Evolutionary conservation across 1,284 basidiomycete genomes (phyloP).

Genomic region (Cerioporus squamosus): DNA sequence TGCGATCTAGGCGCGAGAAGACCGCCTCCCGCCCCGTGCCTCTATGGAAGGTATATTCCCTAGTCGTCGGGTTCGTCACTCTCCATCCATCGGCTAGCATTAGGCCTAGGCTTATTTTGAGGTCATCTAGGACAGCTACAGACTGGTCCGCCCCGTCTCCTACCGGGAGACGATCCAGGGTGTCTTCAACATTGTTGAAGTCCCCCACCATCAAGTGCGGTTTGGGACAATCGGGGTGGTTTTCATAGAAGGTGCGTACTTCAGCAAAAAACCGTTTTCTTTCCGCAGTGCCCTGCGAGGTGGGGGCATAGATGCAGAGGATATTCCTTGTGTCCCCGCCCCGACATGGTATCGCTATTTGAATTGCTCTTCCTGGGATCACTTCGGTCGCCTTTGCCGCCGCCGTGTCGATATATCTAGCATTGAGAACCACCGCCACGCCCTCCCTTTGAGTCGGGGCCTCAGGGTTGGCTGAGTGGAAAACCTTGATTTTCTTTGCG

Average conservation of each 20-base stretch:
- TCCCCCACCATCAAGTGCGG: conserved; percentile 44
- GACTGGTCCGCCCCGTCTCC: conserved; percentile 16
- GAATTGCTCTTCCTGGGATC: not conserved
- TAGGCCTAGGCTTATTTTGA: conserved; percentile 7
- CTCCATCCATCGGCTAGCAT: conserved; percentile 42
- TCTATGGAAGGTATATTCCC: conserved; percentile 32
- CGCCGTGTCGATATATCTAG: not conserved
- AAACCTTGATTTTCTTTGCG: not conserved
- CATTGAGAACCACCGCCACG: conserved; percentile 3
- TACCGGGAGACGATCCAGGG: not conserved
- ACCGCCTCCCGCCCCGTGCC: conserved; percentile 5
- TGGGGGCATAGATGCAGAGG: conserved; percentile 39
- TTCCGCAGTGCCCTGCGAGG: conserved; percentile 33
- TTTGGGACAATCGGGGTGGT: conserved; percentile 1
- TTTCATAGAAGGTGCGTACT: conserved; percentile 18
- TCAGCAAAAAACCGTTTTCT: conserved; percentile 37
- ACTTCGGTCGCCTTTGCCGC: not conserved
- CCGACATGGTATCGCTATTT: conserved; percentile 19
- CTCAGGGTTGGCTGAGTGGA: not conserved
- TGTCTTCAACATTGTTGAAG: conserved; percentile 44
- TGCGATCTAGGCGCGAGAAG: conserved; percentile 40
- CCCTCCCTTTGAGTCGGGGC: conserved; percentile 1
- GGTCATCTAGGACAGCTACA: not conserved
- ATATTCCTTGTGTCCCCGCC: conserved; percentile 19
- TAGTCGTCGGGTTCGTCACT: conserved; percentile 27